These are phyloP conservation scores for Sporothrix sp. DNA, from an alignment of 2,329 filamentous ascomycete genomes.

Conservation along the genomic window DNA sequence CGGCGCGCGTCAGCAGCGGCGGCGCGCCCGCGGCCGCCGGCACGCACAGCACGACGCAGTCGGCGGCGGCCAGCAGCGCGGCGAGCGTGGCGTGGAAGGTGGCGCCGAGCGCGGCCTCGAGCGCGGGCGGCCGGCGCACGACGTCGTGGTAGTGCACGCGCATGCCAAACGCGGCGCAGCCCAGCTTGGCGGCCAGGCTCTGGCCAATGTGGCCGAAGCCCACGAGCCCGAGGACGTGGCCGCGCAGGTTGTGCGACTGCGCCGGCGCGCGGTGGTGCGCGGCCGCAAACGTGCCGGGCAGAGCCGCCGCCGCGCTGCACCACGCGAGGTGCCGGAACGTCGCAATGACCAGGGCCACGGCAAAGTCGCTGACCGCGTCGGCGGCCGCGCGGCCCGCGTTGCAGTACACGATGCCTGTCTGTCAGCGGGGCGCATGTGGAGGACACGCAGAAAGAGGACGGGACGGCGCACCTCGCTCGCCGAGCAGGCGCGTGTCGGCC, in stretches of 20 bases:
- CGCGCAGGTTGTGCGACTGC: conserved; percentile 53
- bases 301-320: conserved; percentile 44
- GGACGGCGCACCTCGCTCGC: conserved; percentile 40
- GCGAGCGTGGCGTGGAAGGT: conserved; percentile 42
- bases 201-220: conserved; percentile 60
- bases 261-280: conserved; percentile 52
- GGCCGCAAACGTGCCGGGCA: no score
- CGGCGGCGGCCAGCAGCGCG: conserved; percentile 40
- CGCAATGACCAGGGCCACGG: conserved; percentile 57
- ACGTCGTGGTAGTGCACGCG: conserved; percentile 54
- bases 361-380: conserved; percentile 64
- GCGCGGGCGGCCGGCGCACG: conserved; percentile 32
- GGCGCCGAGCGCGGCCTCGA: conserved; percentile 36
- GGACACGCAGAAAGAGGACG: background rate
- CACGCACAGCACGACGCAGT: conserved; percentile 54
- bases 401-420: conserved; percentile 56
- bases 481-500: conserved; percentile 53
- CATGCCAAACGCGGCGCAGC: conserved; percentile 47
- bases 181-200: conserved; percentile 48
- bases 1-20: conserved; percentile 38
- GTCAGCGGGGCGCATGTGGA: background rate
- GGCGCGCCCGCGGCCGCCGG: conserved; percentile 39
- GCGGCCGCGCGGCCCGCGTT: conserved; percentile 61
- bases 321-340: conserved; percentile 60
- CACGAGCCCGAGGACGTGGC: conserved; percentile 53